These are phyloP conservation scores for Didymella glomerata DNA, from an alignment of 2,329 filamentous ascomycete genomes.

Conservation along the genomic window DNA sequence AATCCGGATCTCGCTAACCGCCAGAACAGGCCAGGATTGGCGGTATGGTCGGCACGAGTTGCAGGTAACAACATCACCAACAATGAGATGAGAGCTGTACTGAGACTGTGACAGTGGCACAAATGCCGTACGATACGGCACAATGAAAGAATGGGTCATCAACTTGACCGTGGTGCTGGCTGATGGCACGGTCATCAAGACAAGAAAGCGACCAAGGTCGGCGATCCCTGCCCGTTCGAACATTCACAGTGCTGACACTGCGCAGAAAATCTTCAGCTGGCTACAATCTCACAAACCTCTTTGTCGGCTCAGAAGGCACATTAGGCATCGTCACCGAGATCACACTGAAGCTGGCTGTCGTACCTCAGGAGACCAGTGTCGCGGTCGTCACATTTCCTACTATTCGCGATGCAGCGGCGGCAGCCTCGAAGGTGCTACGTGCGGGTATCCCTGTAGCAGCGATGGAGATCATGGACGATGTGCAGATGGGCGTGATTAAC, in stretches of 20 bases:
- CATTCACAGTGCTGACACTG: conserved; percentile 6
- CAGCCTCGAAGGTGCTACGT: conserved; percentile 78
- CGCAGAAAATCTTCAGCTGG: conserved; percentile 76
- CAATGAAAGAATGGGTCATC: conserved; percentile 89
- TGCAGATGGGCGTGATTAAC: conserved; percentile 86
- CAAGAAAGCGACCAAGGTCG: conserved; percentile 72
- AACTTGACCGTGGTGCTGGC: conserved; percentile 83
- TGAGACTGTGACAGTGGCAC: conserved; percentile 66
- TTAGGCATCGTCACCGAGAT: conserved; percentile 83
- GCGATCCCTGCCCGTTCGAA: neutral
- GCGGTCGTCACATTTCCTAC: conserved; percentile 81
- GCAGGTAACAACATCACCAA: conserved; percentile 43
- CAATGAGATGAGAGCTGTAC: conserved; percentile 1
- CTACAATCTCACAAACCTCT: conserved; percentile 82
- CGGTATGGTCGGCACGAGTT: conserved; percentile 82
- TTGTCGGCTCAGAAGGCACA: conserved; percentile 83
- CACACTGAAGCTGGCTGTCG: conserved; percentile 79
- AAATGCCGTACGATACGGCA: conserved; percentile 81
- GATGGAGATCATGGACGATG: conserved; percentile 89
- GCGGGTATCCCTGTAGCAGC: conserved; percentile 76
- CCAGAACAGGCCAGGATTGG: conserved; percentile 71
- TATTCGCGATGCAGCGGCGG: conserved; percentile 77
- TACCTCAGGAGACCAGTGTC: conserved; percentile 78
- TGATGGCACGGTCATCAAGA: conserved; percentile 82
- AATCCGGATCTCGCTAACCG: conserved; percentile 33